phyloP scores from a whole-genome alignment of 768 basidiomycete species.

The Tulasnella sp. region DNA sequence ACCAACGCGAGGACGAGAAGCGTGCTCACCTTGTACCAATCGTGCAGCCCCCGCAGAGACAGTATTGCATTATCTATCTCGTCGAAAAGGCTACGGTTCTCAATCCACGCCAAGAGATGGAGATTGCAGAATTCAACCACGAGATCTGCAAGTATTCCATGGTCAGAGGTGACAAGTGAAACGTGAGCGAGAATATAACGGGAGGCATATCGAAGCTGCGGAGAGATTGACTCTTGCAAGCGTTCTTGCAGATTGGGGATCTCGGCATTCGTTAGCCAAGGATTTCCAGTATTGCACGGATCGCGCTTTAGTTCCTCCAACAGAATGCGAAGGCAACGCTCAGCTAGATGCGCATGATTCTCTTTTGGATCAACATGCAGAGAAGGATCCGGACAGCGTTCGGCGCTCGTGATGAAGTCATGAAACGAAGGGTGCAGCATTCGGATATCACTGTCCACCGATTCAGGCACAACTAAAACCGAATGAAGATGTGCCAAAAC shows the following conservation, averaged over 20 bases:
- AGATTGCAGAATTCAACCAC: not conserved
- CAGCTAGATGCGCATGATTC: not conserved
- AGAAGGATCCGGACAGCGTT: not conserved
- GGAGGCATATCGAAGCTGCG: not conserved
- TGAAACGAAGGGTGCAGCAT: constrained; percentile 24
- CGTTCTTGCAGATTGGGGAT: not conserved
- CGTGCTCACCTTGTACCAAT: not conserved
- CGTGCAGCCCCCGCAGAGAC: not conserved
- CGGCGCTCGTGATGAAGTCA: constrained; percentile 3
- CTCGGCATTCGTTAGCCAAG: not conserved
- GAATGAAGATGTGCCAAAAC: not conserved
- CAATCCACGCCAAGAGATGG: constrained; percentile 1
- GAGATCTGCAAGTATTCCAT: not conserved
- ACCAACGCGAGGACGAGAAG: too few species aligned
- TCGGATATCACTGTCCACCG: not conserved
- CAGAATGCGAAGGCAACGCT: not conserved
- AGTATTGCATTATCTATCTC: not conserved
- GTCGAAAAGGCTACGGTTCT: not conserved
- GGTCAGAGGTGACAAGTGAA: not conserved
- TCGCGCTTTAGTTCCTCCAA: not conserved
- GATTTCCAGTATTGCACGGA: not conserved
- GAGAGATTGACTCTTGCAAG: not conserved
- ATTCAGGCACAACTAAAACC: not conserved
- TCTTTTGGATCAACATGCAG: not conserved
- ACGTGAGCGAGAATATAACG: not conserved